These are phyloP conservation scores for Macrolepiota albuminosa DNA, from an alignment of 768 basidiomycete species.

Conservation along the genomic window DNA sequence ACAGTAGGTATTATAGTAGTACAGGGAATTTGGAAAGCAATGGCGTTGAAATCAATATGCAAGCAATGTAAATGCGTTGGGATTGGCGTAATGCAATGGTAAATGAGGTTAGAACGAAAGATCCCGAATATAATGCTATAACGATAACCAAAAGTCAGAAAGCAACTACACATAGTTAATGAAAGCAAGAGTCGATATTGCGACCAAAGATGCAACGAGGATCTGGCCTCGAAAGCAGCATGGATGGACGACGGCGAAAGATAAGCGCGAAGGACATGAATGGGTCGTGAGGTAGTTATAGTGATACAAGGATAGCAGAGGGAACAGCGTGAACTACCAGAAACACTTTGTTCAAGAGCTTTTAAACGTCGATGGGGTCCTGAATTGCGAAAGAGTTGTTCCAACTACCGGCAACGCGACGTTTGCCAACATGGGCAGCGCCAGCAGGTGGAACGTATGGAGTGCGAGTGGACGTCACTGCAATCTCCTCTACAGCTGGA, in stretches of 20 bases:
- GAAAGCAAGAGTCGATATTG: slow-evolving; percentile 43
- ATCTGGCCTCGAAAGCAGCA: neutral
- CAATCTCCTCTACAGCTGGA: slow-evolving; percentile 11
- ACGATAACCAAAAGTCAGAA: slow-evolving; percentile 39
- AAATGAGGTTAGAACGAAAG: neutral
- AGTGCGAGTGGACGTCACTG: slow-evolving; percentile 17
- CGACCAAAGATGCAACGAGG: neutral
- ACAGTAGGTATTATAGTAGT: neutral
- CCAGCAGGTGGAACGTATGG: slow-evolving; percentile 53
- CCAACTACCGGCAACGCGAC: slow-evolving; percentile 56
- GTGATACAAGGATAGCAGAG: slow-evolving; percentile 13
- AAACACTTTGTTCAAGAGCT: neutral
- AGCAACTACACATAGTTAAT: slow-evolving; percentile 41
- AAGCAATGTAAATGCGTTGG: slow-evolving; percentile 5
- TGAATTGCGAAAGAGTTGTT: slow-evolving; percentile 19
- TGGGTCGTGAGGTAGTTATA: slow-evolving; percentile 11
- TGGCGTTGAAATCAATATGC: slow-evolving; percentile 13
- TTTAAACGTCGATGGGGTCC: slow-evolving; percentile 23
- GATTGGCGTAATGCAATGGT: slow-evolving; percentile 6
- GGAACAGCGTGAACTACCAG: neutral
- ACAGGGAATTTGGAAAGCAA: slow-evolving; percentile 9
- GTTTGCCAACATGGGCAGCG: slow-evolving; percentile 41
- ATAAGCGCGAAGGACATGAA: neutral
- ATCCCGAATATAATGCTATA: slow-evolving; percentile 13
- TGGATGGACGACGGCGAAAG: neutral